Percentiles rank a stretch among this genome's conserved stretches.
phyloP scores from a whole-genome alignment of 1,284 basidiomycete genomes.

The Sporisorium graminicola region DNA sequence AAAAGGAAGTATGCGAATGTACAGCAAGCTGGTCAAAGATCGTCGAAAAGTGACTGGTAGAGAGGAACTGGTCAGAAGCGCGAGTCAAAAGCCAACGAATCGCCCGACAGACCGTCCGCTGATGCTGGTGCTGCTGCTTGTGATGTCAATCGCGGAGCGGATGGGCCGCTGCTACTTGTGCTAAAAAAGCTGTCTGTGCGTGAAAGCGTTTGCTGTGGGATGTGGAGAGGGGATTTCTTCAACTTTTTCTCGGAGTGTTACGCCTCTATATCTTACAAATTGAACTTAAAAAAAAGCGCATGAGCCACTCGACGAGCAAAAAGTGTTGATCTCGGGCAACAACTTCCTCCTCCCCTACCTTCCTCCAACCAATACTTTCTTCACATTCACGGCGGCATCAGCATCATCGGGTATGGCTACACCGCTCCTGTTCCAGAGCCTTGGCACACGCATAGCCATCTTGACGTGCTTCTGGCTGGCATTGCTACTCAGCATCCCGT shows the following conservation, averaged over 20 bases:
- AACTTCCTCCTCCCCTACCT: no score
- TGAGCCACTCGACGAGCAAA: conserved; percentile 1
- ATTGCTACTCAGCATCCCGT: conserved; percentile 49
- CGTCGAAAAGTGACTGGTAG: neutral
- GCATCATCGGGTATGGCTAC: conserved; percentile 12
- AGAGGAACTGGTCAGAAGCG: neutral
- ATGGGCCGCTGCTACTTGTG: no score
- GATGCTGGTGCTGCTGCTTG: neutral
- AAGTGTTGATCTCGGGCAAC: conserved; percentile 38
- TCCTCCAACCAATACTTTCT: conserved; percentile 4
- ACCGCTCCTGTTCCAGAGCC: conserved; percentile 40
- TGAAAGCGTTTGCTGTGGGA: conserved; percentile 28
- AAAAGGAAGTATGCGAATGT: neutral
- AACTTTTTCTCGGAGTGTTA: neutral
- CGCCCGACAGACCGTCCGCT: neutral
- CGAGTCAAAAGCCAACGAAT: neutral
- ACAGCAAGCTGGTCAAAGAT: neutral
- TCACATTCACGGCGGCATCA: neutral
- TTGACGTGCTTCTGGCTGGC: conserved; percentile 52
- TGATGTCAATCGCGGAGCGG: conserved; percentile 7
- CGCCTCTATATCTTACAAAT: neutral
- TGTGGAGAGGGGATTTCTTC: conserved; percentile 2
- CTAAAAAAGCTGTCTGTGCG: conserved; percentile 22
- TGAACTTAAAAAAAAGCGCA: neutral
- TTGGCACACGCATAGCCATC: conserved; percentile 40